phyloP scores from a whole-genome alignment of 169 alveolate genomes.

The Cryptosporidium sp. region DNA sequence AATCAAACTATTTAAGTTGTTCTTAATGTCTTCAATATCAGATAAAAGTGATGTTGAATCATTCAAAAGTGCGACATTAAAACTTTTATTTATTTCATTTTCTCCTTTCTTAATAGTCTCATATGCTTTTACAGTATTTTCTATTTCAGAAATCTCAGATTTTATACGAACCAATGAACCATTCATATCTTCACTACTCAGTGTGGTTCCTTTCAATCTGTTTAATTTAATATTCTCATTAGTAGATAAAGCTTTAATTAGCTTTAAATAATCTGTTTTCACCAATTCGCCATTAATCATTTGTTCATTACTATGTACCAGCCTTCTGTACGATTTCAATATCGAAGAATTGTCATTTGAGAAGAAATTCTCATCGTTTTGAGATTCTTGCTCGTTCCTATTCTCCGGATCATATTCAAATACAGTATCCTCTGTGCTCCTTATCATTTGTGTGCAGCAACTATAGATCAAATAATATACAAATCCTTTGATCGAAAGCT shows the following conservation, averaged over 20 bases:
- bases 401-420: conserved; percentile 75
- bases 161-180: conserved; percentile 62
- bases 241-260: conserved; percentile 38
- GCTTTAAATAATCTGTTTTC: conserved; percentile 48
- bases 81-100: not conserved
- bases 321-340: conserved; percentile 12
- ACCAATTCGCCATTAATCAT: conserved; percentile 40
- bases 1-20: conserved; percentile 21
- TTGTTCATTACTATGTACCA: conserved; percentile 32
- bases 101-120: conserved; percentile 16
- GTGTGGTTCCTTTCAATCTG: conserved; percentile 2
- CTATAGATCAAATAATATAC: not conserved
- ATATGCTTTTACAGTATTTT: conserved; percentile 21
- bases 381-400: not conserved
- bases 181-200: conserved; percentile 20
- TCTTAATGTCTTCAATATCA: conserved; percentile 55
- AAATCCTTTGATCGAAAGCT: not conserved
- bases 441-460: conserved; percentile 63
- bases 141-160: conserved; percentile 62
- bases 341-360: conserved; percentile 15
- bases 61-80: conserved; percentile 32
- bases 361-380: not conserved
- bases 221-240: conserved; percentile 43
- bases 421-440: conserved; percentile 59
- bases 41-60: conserved; percentile 17